Percentiles rank a stretch among this genome's conserved stretches.
These are phyloP conservation scores for Seiridium cupressi DNA, from an alignment of 2,329 filamentous ascomycete species.

Conservation along the genomic window DNA sequence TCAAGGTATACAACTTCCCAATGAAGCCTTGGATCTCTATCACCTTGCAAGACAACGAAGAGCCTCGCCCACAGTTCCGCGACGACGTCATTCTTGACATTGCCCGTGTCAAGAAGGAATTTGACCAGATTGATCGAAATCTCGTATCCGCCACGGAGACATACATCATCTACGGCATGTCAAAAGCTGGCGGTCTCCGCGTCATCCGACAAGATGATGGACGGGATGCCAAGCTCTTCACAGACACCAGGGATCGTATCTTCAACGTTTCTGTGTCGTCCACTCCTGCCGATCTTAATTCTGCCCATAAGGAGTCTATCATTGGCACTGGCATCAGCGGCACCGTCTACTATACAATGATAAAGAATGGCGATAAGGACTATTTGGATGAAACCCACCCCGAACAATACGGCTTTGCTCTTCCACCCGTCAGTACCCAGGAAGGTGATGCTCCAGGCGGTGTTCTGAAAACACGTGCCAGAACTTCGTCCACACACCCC, in stretches of 20 bases:
- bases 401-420: slow-evolving; percentile 82
- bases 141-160: slow-evolving; percentile 85
- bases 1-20: slow-evolving; percentile 91
- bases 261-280: slow-evolving; percentile 89
- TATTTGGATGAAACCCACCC: slow-evolving; percentile 75
- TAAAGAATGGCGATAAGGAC: slow-evolving; percentile 75
- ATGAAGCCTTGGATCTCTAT: slow-evolving; percentile 96
- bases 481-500: slow-evolving; percentile 82
- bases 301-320: slow-evolving; percentile 71
- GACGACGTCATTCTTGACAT: slow-evolving; percentile 87
- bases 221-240: slow-evolving; percentile 87
- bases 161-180: slow-evolving; percentile 93
- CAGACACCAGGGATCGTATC: slow-evolving; percentile 85
- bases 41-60: slow-evolving; percentile 60
- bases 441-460: slow-evolving; percentile 91
- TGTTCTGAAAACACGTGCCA: slow-evolving; percentile 91
- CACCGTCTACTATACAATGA: slow-evolving; percentile 91
- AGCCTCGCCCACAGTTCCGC: slow-evolving; percentile 63
- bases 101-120: slow-evolving; percentile 92
- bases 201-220: slow-evolving; percentile 95
- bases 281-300: slow-evolving; percentile 54
- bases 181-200: slow-evolving; percentile 87
- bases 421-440: slow-evolving; percentile 80
- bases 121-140: slow-evolving; percentile 94
- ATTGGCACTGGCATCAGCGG: slow-evolving; percentile 93